Percentiles rank a stretch among this genome's conserved stretches.
Evolutionary conservation across 768 basidiomycete genomes (phyloP).

Genomic region (Tylopilus sp.): DNA sequence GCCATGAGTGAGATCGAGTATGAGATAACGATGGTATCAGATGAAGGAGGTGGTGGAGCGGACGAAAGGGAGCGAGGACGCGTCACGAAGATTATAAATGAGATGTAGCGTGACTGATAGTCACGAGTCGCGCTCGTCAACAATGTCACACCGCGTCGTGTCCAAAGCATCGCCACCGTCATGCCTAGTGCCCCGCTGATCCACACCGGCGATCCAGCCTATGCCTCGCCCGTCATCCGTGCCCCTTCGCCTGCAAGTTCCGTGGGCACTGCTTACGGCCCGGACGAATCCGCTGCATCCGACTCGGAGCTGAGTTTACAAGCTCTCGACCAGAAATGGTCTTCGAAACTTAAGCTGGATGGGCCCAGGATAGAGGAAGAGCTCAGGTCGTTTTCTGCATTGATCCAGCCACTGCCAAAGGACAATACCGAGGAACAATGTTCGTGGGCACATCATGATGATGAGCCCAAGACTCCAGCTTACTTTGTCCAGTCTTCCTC

Average conservation of each 20-base stretch:
- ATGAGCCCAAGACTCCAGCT: background rate
- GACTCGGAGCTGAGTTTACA: constrained; percentile 38
- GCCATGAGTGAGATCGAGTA: constrained; percentile 34
- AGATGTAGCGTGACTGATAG: constrained; percentile 23
- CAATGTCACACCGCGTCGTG: constrained; percentile 33
- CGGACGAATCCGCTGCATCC: constrained; percentile 42
- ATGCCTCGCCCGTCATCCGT: constrained; percentile 45
- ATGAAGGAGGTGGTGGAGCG: constrained; percentile 22
- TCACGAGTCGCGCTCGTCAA: constrained; percentile 32
- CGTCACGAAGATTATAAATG: constrained; percentile 31
- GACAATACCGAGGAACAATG: constrained; percentile 38
- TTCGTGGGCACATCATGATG: constrained; percentile 27
- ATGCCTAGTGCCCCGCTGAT: constrained; percentile 32
- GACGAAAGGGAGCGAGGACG: constrained; percentile 21
- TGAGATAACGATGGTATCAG: constrained; percentile 1
- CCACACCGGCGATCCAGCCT: constrained; percentile 35
- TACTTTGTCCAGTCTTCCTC: constrained; percentile 30
- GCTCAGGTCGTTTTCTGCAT: constrained; percentile 26
- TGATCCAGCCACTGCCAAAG: constrained; percentile 34
- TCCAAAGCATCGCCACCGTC: background rate
- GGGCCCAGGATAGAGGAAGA: constrained; percentile 38
- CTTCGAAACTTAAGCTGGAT: constrained; percentile 34
- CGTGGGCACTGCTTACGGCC: constrained; percentile 44
- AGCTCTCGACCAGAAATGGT: constrained; percentile 37
- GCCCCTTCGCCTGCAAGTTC: constrained; percentile 46